Evolutionary conservation across 2,329 filamentous ascomycete species (phyloP).

Genomic region (Fusarium ramigenum): DNA sequence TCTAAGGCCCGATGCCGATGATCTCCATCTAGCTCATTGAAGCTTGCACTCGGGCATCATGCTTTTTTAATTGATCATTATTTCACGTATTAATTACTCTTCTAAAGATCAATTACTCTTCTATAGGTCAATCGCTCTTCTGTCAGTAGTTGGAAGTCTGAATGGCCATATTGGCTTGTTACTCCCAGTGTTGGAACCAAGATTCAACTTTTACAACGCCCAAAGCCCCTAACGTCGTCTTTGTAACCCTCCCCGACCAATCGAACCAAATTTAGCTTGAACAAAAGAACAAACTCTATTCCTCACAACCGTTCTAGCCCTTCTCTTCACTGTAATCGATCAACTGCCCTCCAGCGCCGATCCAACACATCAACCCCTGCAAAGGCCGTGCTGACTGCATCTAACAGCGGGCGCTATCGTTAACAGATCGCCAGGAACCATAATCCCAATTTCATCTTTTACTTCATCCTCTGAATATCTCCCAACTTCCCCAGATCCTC

Average conservation of each 20-base stretch:
- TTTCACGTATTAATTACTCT: neutral
- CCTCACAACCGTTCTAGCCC: neutral
- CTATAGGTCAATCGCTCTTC: no score
- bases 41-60: neutral
- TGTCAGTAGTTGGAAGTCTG: rapidly evolving
- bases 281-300: neutral
- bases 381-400: conserved; percentile 4
- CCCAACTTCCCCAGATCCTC: conserved; percentile 17
- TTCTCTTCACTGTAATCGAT: neutral
- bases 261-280: neutral
- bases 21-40: rapidly evolving
- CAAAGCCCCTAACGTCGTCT: neutral
- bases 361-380: conserved; percentile 6
- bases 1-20: conserved; percentile 32
- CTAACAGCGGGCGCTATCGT: neutral
- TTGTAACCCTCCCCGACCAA: no score
- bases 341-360: neutral
- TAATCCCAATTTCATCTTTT: neutral
- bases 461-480: neutral
- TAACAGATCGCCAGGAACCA: conserved; percentile 13
- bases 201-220: neutral
- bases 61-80: neutral
- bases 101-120: rapidly evolving
- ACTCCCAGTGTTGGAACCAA: neutral
- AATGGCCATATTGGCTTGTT: rapidly evolving